Conservation (phyloP, 768 basidiomycete species). For the Sporobolomyces roseus region DNA sequence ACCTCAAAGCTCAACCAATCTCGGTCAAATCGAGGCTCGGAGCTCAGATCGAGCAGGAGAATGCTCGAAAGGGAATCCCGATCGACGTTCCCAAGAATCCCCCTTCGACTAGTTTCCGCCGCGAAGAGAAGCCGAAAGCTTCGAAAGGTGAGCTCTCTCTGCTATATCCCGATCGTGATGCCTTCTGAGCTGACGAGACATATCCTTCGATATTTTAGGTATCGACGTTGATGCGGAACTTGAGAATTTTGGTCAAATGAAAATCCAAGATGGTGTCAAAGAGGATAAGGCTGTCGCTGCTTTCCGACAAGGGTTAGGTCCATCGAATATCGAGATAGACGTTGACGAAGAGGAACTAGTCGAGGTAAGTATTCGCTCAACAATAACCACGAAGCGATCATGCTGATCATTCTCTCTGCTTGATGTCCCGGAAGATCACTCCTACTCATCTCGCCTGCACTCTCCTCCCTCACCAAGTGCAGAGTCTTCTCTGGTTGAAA, state of each 20-base stretch:
- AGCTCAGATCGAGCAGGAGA: neutral
- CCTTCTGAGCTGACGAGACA: neutral
- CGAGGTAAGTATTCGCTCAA: neutral
- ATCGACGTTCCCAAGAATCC: constrained; percentile 32
- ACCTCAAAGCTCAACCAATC: neutral
- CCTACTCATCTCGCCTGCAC: constrained; percentile 17
- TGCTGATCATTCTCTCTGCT: neutral
- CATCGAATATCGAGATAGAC: constrained; percentile 8
- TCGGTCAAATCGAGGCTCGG: constrained; percentile 3
- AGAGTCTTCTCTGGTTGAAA: constrained; percentile 82
- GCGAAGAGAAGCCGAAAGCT: neutral
- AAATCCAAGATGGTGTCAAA: constrained; percentile 9
- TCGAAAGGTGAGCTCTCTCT: neutral
- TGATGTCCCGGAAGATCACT: neutral
- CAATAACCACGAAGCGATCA: neutral
- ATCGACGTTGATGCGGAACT: constrained; percentile 29
- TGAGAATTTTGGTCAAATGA: constrained; percentile 2
- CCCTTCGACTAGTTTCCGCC: neutral
- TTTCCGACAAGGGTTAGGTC: constrained; percentile 26
- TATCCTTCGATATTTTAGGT: neutral
- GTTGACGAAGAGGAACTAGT: constrained; percentile 9
- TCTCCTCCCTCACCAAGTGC: constrained; percentile 57
- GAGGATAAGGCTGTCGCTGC: constrained; percentile 22
- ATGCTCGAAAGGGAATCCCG: constrained; percentile 18
- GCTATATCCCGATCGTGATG: neutral